phyloP scores from a whole-genome alignment of 179 eudicot genomes.

The Beta lomatogona region DNA sequence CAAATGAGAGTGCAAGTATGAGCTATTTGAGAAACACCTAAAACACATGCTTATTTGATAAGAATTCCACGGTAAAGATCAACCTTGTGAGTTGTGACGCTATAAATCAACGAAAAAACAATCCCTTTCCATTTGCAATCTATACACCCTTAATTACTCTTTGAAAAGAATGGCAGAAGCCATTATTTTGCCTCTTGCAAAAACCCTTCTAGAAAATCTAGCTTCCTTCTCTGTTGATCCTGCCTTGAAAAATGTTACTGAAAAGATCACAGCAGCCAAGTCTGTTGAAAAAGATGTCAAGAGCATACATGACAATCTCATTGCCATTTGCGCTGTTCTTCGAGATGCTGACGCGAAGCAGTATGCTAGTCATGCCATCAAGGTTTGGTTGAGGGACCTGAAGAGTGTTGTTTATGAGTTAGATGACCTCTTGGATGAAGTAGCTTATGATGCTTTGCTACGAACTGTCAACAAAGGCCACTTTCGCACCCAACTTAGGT shows the following conservation, averaged over 20 bases:
- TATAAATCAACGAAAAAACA: too few relatives aligned
- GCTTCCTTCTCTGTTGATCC: not conserved
- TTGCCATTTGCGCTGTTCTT: not conserved
- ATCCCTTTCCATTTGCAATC: too few relatives aligned
- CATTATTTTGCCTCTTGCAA: not conserved
- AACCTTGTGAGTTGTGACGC: too few relatives aligned
- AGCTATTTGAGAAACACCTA: too few relatives aligned
- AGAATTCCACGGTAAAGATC: too few relatives aligned
- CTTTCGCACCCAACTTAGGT: too few relatives aligned
- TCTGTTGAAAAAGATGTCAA: slow-evolving; percentile 7
- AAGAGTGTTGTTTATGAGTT: slow-evolving; percentile 30
- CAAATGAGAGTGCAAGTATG: too few relatives aligned
- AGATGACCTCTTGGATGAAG: slow-evolving; percentile 19
- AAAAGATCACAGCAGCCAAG: not conserved
- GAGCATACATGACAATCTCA: not conserved
- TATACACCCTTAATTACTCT: too few relatives aligned
- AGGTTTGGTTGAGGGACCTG: slow-evolving; percentile 27
- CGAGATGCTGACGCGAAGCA: slow-evolving; percentile 28
- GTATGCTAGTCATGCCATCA: not conserved
- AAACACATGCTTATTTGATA: too few relatives aligned
- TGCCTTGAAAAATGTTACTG: not conserved
- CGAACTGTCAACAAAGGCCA: too few relatives aligned
- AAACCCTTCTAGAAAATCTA: slow-evolving; percentile 1
- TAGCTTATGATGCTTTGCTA: too few relatives aligned
- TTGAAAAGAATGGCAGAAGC: slow-evolving; percentile 9